A percentile compares a stretch with the other conserved stretches of the same genome.
phyloP scores from a whole-genome alignment of 148 eudicot genomes.

The Fagopyrum tataricum region DNA sequence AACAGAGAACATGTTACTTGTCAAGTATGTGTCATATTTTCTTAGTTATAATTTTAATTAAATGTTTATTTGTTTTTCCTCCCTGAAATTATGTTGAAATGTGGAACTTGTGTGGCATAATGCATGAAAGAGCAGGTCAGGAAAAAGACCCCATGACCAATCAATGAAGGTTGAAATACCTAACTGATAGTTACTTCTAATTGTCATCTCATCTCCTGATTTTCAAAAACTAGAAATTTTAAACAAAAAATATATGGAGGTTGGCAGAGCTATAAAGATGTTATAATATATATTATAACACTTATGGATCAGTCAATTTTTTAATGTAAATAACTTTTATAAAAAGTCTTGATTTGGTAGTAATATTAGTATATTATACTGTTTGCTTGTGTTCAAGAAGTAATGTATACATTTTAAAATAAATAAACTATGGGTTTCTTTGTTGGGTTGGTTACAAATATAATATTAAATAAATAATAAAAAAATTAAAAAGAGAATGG shows the following conservation, averaged over 20 bases:
- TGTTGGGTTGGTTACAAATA: background rate
- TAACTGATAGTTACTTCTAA: background rate
- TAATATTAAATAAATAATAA: background rate
- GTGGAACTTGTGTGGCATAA: background rate
- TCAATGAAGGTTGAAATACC: background rate
- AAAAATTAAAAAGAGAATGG: background rate
- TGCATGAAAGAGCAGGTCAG: background rate
- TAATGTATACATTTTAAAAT: background rate
- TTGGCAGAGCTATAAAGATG: background rate
- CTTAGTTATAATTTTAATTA: background rate
- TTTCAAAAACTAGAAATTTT: background rate
- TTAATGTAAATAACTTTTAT: background rate
- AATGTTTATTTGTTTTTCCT: background rate
- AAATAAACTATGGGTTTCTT: background rate
- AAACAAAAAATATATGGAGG: background rate
- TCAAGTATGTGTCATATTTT: background rate
- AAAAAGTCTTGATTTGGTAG: background rate
- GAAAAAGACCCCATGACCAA: constrained; percentile 3
- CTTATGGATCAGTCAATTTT: background rate
- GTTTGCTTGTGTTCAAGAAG: background rate
- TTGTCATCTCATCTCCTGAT: background rate
- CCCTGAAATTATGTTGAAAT: background rate
- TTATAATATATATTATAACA: background rate
- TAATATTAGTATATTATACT: background rate
- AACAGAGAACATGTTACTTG: background rate